Base-by-base conservation (phyloP, 2,329 filamentous ascomycete genomes). In the Fusarium verrucosum region DNA sequence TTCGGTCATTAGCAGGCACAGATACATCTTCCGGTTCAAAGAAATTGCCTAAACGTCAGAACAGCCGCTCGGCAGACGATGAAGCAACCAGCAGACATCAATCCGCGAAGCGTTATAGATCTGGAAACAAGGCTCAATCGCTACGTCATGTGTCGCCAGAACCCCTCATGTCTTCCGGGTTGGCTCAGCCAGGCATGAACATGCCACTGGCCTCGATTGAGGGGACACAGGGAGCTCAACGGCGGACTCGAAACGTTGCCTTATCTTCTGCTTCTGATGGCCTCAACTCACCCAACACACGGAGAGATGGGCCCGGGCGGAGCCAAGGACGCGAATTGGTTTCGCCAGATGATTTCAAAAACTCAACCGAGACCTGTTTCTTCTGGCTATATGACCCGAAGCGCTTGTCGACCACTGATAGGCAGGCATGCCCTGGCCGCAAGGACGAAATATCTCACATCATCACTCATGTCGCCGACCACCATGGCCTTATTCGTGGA, bases 371-470 rank as follows among this genome's bases (percentile, higher is more conserved):
- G 26, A 64, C 38, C n/a, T 66, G 63, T 32, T 58, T 62, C 36
- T 66, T 67, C 35, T 67, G 58, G 49, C 36, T 60, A 17, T 20
- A 40, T 28, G 22, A 43, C 10, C 60, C 64, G 7, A 33, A 26
- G 13, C 26, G 40, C 35, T 57, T 67, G 14, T 42, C 50, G 5
- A 49, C 60, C 11, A 17, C 11, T 14, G 58, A 50, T 20, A 67
- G 63, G 25, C 41, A 37, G 38, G 63, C 63, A n/a, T 66, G 63
- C 37, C 46, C 23, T 36, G 46, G 50, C 23, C 63, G 45, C 13
- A 66, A 66, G 46, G 36, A 45, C 32, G 68, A 68, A 44, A 53
- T 70, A 19, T 66, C 66, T n/a, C 68, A 70, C 33, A 66, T 70
- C 10, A 37, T 70, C 26, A 46, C 68, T 17, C 67, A 69, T 25